Evolutionary conservation across 2,329 filamentous ascomycete genomes (phyloP).

Genomic region (Sclerotinia spermophila): DNA sequence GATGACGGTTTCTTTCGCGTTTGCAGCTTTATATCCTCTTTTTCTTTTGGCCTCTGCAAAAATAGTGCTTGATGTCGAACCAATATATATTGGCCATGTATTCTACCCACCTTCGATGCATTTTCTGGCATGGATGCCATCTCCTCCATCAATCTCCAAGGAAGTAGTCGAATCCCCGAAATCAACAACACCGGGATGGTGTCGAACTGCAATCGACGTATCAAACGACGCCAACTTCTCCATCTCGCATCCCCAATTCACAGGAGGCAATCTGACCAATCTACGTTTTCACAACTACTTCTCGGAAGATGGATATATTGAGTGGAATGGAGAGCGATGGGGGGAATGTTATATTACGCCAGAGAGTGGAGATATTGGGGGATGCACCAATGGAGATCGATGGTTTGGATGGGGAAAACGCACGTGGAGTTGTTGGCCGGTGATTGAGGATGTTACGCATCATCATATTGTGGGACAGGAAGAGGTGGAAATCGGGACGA

Average conservation of each 20-base stretch:
- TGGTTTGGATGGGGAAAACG: slow-evolving; percentile 29
- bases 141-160: neutral
- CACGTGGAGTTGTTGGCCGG: slow-evolving; percentile 30
- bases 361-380: slow-evolving; percentile 27
- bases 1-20: slow-evolving; percentile 21
- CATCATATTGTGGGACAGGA: neutral
- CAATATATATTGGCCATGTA: slow-evolving; percentile 34
- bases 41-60: neutral
- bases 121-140: slow-evolving; percentile 31
- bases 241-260: slow-evolving; percentile 14
- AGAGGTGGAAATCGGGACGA: neutral
- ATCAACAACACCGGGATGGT: slow-evolving; percentile 27
- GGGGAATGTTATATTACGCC: slow-evolving; percentile 32
- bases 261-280: slow-evolving; percentile 21
- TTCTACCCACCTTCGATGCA: slow-evolving; percentile 34
- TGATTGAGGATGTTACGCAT: slow-evolving; percentile 4
- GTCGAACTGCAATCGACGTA: slow-evolving; percentile 26
- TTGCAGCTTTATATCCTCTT: neutral
- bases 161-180: neutral
- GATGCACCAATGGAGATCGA: slow-evolving; percentile 26
- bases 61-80: slow-evolving; percentile 22
- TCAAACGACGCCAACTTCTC: slow-evolving; percentile 25
- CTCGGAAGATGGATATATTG: slow-evolving; percentile 26
- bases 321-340: slow-evolving; percentile 27
- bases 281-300: slow-evolving; percentile 32